Conservation (phyloP, 1,284 basidiomycete genomes). For the Moesziomyces parantarcticus region DNA sequence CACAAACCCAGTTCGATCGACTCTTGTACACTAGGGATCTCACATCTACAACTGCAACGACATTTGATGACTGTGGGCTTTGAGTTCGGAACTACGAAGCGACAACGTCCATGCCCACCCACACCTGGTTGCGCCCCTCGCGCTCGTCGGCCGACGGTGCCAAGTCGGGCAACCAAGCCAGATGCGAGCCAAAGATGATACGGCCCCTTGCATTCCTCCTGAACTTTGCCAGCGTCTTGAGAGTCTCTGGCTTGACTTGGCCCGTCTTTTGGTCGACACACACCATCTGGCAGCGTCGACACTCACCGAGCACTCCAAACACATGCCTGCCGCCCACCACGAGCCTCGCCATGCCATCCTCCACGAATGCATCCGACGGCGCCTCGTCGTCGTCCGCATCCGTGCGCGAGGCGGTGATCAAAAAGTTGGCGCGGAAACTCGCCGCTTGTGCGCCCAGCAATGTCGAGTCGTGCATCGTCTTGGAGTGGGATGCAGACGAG, state of each 20-base stretch:
- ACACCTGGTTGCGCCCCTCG: conserved; percentile 8
- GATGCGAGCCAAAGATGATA: conserved; percentile 43
- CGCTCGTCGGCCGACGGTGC: neutral
- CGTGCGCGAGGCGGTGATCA: conserved; percentile 18
- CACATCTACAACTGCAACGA: neutral
- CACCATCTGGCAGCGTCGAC: conserved; percentile 53
- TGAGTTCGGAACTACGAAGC: neutral
- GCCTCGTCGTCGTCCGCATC: neutral
- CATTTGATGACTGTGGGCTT: neutral
- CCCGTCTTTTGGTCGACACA: conserved; percentile 49
- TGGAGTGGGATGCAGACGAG: conserved; percentile 22
- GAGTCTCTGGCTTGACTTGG: conserved; percentile 35
- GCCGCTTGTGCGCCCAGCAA: conserved; percentile 14
- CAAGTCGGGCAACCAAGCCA: conserved; percentile 36
- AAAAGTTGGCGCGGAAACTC: conserved; percentile 53
- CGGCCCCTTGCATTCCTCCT: conserved; percentile 36
- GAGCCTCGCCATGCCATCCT: conserved; percentile 29
- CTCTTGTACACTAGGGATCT: conserved; percentile 6
- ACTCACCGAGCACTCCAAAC: conserved; percentile 47
- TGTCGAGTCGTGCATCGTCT: neutral
- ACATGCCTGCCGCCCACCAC: conserved; percentile 34
- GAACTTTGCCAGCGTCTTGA: conserved; percentile 37
- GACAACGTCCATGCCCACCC: conserved; percentile 39
- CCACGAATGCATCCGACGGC: conserved; percentile 11
- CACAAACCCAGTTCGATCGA: neutral